Evolutionary conservation across 345 rosid genomes (phyloP).

Genomic region (Cardamine occulta): DNA sequence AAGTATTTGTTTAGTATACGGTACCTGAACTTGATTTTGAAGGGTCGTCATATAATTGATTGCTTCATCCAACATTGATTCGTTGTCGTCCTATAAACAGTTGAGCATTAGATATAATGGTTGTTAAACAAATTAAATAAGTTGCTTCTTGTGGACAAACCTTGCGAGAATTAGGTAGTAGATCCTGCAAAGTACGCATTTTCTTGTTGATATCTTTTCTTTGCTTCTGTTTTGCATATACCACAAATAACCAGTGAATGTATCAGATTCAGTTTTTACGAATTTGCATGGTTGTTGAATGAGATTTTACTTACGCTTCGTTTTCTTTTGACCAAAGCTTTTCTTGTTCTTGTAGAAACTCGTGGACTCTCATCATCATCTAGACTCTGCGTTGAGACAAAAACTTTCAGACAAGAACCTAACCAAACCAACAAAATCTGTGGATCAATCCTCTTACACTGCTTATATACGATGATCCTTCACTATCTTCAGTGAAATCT

Average conservation of each 20-base stretch:
- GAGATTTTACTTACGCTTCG: conserved; percentile 21
- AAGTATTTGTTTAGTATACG: conserved; percentile 12
- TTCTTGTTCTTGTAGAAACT: conserved; percentile 31
- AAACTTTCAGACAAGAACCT: conserved; percentile 27
- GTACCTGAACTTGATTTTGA: conserved; percentile 82
- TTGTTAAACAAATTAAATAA: background rate
- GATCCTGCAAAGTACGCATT: conserved; percentile 66
- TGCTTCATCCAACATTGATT: conserved; percentile 66
- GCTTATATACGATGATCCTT: conserved; percentile 31
- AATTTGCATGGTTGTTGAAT: background rate
- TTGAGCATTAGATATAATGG: background rate
- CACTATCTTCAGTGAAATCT: conserved; percentile 26
- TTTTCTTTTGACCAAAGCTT: conserved; percentile 26
- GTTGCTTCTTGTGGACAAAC: conserved; percentile 39
- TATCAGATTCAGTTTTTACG: conserved; percentile 15
- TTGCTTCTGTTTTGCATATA: conserved; percentile 49
- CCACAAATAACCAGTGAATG: background rate
- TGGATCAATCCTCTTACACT: conserved; percentile 34
- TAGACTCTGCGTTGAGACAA: conserved; percentile 29
- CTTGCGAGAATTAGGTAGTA: conserved; percentile 71
- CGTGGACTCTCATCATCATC: conserved; percentile 26
- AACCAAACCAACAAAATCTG: conserved; percentile 21
- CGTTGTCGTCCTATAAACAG: conserved; percentile 57
- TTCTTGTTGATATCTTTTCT: conserved; percentile 67
- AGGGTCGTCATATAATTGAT: conserved; percentile 66